Base-by-base conservation (phyloP, 371 early-diverging fungal species). In the Syncephalastrum racemosum region DNA sequence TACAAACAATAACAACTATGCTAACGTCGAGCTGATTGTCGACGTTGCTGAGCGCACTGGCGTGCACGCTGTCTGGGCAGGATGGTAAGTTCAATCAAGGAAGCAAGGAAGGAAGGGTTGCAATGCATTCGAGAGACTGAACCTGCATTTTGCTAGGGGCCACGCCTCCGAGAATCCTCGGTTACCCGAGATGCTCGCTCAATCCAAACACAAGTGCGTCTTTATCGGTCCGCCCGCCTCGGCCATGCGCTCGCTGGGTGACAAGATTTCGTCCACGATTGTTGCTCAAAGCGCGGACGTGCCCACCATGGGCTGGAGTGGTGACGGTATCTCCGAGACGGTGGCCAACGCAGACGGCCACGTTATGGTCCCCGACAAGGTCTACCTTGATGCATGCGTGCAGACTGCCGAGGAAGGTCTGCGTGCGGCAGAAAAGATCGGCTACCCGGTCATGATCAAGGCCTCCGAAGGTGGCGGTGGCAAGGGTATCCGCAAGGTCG, bases 401-500 rank as follows among this genome's bases (percentile, higher is more conserved):
- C 84, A 79, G 53, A 85, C 81, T 54, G 85, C 85, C 43, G 86
- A 89, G 39, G 85, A 92, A 59, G 94, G 89, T 60, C 72, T 97
- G 42, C 63, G 68, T 31, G 87, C 90, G 59, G 95, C 97, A 4
- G 83, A 86, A 54, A 80, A 86, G 62, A 93, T 98, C 47, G 97
- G 96, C 3, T 99, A 89, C 75, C 99, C 99, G 13, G 84, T 98
- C 64, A 98, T 99, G 97, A 92, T 98, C 74, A 99, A 99, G 78
- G 98, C 97, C n/a, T 93, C 94, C 12, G 96, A 98, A 77, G 98
- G 98, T 67, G 99, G 99, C 56, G 99, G 99, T 62, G 99, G 99
- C 55, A 99, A 99, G 79, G 99, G 99, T 66, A 99, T 99, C 60
- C 90, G 97, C 60, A 91, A 90, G 75, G 96, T 96, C 14, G 83